Base-by-base conservation (phyloP, 768 basidiomycete species). In the Sporobolomyces pararoseus region DNA sequence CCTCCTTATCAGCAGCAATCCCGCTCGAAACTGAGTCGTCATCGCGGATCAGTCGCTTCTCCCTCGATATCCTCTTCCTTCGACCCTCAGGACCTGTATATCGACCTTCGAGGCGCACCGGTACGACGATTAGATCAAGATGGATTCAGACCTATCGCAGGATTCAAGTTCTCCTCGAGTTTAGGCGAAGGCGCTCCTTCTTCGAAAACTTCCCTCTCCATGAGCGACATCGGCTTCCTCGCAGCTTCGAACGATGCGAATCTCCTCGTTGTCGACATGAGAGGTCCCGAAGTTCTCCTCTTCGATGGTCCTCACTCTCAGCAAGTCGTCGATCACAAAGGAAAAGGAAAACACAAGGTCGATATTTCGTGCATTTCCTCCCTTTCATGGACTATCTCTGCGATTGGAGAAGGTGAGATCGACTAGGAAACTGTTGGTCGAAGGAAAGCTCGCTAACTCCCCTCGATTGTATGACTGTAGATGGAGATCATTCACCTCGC, bases 201-300 rank as follows among this genome's bases (percentile, higher is more conserved):
- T 5, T 16, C 37, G 31, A 51, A 47, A 29, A 57, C 83, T 7
- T 82, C 84, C 25, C 85, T 83, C 76, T 86, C 88, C 9, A 78
- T 89, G 17, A 87, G 87, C 16, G 87, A 91, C 77, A 84, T 89
- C 55, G 91, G 91, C 7, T 91, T 94, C 78, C 78, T 91, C 51
- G 89, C 91, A 2, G 86, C 87, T 4, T 90, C 88, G 77, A 76
- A 79, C 7, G 83, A 84, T 55, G 86, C 85, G 1, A 81, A 83
- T 2, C 65, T 94, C 27, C 79, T 84, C 39, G 80, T 92, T 37
- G 77, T 92, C 23, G 88, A 93, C 76, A 82, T 91, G 83, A 83
- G 89, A 29, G 88, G 85, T 2, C 90, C 90, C 1, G 83, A 83
- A 17, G 80, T 91, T 16, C 83, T 91, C 16, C 79, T 88, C 1